Conservation (phyloP, 139 green algal species). For the Auxenochlorella protothecoides region DNA sequence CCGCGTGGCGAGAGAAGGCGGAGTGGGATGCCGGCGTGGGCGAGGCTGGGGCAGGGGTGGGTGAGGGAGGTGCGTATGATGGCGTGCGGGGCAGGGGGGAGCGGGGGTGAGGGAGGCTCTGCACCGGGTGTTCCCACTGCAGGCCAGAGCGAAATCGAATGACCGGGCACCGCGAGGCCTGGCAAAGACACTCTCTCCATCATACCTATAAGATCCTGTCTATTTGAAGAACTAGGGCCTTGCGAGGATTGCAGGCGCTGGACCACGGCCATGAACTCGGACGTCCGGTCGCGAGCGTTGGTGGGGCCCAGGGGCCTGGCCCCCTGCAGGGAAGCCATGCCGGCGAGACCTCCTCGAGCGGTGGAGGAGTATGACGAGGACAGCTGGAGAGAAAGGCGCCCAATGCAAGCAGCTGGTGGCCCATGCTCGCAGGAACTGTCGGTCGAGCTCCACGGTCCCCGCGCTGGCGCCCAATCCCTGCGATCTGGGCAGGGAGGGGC, state of each 20-base stretch:
- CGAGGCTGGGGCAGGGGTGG: neutral
- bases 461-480: no score
- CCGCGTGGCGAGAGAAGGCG: constrained; percentile 78
- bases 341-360: no score
- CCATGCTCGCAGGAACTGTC: neutral
- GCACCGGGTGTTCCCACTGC: no score
- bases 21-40: constrained; percentile 33
- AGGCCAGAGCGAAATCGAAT: no score
- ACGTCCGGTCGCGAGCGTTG: constrained; percentile 37
- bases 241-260: constrained; percentile 41
- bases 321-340: no score
- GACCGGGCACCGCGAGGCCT: no score
- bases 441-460: no score
- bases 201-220: no score
- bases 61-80: neutral
- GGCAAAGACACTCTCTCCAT: no score
- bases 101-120: no score
- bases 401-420: neutral
- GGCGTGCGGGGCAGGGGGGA: neutral
- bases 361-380: no score
- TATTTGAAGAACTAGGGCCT: neutral
- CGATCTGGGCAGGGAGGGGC: no score
- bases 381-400: neutral
- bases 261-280: constrained; percentile 42
- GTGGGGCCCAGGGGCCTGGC: neutral